A percentile compares a stretch with the other conserved stretches of the same genome.
Evolutionary conservation across 768 basidiomycete species (phyloP).

Genomic region (Tricholoma sp.): DNA sequence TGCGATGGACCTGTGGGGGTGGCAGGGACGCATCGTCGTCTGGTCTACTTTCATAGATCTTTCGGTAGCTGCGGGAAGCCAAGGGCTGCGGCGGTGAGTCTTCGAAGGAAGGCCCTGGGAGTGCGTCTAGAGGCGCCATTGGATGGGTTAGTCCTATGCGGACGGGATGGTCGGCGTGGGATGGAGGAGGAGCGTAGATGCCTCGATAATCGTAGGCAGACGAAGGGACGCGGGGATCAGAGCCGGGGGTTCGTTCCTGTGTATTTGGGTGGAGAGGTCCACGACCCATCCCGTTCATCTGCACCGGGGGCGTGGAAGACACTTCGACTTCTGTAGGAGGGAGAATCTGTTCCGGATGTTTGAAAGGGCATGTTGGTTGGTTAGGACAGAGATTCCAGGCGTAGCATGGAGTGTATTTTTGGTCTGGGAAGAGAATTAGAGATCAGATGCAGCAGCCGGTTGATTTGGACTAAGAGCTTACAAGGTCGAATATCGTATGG

Average conservation of each 20-base stretch:
- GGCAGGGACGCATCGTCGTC: not conserved
- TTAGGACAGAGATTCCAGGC: not conserved
- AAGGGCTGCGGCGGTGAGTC: not conserved
- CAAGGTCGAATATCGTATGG: not conserved
- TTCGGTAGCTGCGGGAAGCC: not conserved
- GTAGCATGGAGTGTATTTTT: not conserved
- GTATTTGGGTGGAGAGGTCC: not conserved
- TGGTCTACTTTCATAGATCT: not conserved
- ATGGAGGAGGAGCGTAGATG: not conserved
- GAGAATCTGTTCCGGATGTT: not conserved
- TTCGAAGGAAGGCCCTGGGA: not conserved
- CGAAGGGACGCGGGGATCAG: not conserved
- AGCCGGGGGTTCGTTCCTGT: not conserved
- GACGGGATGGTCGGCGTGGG: not conserved
- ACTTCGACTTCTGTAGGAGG: not conserved
- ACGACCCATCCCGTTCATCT: not conserved
- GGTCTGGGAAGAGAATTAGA: not conserved
- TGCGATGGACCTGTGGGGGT: not conserved
- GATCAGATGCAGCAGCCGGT: not conserved
- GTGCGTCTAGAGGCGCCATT: not conserved
- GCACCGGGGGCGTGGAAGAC: not conserved
- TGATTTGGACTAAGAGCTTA: not conserved
- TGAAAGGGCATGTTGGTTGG: not conserved
- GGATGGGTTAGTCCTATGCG: not conserved
- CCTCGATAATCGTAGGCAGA: not conserved